phyloP scores from a whole-genome alignment of 2,329 filamentous ascomycete species.

The Penicillium decumbens region DNA sequence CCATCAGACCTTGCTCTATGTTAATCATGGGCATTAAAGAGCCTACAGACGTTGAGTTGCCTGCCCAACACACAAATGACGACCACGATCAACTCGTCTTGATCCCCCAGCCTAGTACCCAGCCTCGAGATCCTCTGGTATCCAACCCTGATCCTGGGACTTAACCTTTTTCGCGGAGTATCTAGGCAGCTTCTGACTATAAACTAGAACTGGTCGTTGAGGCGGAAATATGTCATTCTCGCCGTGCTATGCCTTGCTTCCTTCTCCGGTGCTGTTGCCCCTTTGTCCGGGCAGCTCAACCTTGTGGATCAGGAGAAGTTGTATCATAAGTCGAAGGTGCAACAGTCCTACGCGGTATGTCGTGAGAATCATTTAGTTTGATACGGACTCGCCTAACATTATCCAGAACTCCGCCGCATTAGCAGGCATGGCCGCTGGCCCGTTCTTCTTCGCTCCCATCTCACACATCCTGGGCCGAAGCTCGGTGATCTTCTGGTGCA shows the following conservation, averaged over 20 bases:
- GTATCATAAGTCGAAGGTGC: conserved; percentile 31
- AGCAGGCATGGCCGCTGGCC: conserved; percentile 39
- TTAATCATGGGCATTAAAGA: conserved; percentile 6
- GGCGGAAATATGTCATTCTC: conserved; percentile 32
- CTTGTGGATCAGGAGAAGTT: conserved; percentile 33
- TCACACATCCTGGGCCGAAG: conserved; percentile 36
- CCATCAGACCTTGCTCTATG: too few species aligned
- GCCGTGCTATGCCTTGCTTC: conserved; percentile 34
- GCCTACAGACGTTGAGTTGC: conserved; percentile 7
- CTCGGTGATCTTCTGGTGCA: conserved; percentile 39
- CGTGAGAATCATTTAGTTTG: too few species aligned
- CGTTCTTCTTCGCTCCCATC: conserved; percentile 39
- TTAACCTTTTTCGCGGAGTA: background rate
- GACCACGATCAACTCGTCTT: conserved; percentile 28
- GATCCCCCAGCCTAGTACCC: conserved; percentile 36
- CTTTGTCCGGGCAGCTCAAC: conserved; percentile 36
- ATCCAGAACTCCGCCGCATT: conserved; percentile 35
- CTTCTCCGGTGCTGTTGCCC: conserved; percentile 35
- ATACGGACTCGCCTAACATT: background rate
- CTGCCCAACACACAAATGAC: background rate
- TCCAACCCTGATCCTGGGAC: conserved; percentile 1
- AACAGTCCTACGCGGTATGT: conserved; percentile 32
- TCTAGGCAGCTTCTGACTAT: background rate
- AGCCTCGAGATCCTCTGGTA: conserved; percentile 36
- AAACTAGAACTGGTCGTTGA: conserved; percentile 33